Conservation (phyloP, 148 eudicot genomes). For the Spergularia marina region DNA sequence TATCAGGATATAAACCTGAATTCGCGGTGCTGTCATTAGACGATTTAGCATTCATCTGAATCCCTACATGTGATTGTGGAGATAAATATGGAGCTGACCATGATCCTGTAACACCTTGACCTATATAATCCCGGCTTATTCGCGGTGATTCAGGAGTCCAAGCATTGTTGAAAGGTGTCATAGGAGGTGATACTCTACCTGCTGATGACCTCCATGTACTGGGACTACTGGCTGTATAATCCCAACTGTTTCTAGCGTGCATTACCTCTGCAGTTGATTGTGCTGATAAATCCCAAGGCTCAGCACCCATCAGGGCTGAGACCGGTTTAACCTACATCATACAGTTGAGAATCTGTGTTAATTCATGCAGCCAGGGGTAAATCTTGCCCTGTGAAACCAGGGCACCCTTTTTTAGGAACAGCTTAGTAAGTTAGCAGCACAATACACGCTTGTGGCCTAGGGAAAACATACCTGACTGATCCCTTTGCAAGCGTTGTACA, state of each 20-base stretch:
- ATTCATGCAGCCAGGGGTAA: background rate
- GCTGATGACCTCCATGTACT: conserved; percentile 16
- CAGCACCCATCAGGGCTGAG: conserved; percentile 1
- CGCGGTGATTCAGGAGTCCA: conserved; percentile 17
- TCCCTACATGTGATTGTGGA: background rate
- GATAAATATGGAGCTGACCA: conserved; percentile 21
- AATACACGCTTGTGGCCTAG: background rate
- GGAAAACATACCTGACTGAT: conserved; percentile 43
- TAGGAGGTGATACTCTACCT: conserved; percentile 1
- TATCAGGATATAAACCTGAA: background rate
- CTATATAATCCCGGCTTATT: background rate
- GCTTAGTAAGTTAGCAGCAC: background rate
- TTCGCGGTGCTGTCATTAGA: background rate
- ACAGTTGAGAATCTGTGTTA: background rate
- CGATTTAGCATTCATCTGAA: no score
- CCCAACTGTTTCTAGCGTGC: conserved; percentile 1
- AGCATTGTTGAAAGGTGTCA: conserved; percentile 13
- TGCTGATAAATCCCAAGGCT: conserved; percentile 5
- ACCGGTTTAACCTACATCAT: conserved; percentile 23
- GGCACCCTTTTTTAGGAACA: no score
- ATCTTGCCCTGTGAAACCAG: no score
- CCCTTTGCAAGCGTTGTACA: conserved; percentile 57
- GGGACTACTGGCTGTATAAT: conserved; percentile 5
- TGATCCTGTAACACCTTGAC: background rate
- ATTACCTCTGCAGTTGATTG: background rate